A percentile compares a stretch with the other conserved stretches of the same genome.
phyloP scores from a whole-genome alignment of 192 early-diverging fungal genomes.

The Podila horticola region DNA sequence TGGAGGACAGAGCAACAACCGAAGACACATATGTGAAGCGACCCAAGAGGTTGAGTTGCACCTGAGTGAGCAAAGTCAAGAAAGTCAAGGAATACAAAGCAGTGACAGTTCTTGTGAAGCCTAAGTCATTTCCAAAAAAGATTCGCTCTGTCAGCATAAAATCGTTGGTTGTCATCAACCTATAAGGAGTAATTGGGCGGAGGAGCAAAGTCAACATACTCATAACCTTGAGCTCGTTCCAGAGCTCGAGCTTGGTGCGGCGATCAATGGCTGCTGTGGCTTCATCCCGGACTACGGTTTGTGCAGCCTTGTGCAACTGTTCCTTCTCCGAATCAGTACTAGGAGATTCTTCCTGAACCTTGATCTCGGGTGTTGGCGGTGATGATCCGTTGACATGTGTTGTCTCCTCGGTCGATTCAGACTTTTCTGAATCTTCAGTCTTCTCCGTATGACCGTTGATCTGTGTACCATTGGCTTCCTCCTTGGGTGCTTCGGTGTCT shows the following conservation, averaged over 20 bases:
- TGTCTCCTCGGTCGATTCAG: slow-evolving; percentile 1
- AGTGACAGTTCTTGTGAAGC: slow-evolving; percentile 88
- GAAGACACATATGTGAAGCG: slow-evolving; percentile 89
- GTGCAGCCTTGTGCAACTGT: not conserved
- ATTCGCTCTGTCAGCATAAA: too few species aligned
- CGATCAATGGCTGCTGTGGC: slow-evolving; percentile 29
- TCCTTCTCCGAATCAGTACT: not conserved
- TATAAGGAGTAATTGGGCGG: not conserved
- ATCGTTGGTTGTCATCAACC: not conserved
- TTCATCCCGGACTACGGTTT: slow-evolving; percentile 12
- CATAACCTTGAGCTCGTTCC: slow-evolving; percentile 90
- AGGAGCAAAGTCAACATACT: slow-evolving; percentile 57
- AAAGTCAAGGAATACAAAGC: slow-evolving; percentile 89
- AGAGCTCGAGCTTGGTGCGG: slow-evolving; percentile 77
- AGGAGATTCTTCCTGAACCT: not conserved
- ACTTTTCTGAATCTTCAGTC: not conserved
- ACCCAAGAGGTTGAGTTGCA: slow-evolving; percentile 93
- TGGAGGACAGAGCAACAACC: slow-evolving; percentile 63
- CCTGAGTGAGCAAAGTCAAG: slow-evolving; percentile 83
- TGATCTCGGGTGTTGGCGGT: slow-evolving; percentile 5
- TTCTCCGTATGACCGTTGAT: too few species aligned
- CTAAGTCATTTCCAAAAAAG: slow-evolving; percentile 35
- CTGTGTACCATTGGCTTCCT: not conserved
- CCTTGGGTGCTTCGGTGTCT: too few species aligned
- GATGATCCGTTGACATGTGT: not conserved